Evolutionary conservation across 345 rosid species (phyloP).

Genomic region (Mallotus nudiflorus): DNA sequence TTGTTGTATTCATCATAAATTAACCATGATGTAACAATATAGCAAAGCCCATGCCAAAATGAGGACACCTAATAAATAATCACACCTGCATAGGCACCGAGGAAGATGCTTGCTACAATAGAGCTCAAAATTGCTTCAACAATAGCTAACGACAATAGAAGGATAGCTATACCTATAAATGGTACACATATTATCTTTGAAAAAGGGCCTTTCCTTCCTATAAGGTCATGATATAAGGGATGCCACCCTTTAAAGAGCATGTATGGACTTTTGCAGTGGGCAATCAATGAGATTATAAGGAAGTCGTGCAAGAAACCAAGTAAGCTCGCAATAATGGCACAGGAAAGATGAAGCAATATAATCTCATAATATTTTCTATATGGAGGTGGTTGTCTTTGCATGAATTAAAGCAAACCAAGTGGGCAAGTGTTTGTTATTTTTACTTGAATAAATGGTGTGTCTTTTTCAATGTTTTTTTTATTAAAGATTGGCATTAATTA

Average conservation of each 20-base stretch:
- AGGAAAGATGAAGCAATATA: constrained; percentile 70
- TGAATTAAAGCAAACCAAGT: no score
- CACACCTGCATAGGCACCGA: constrained; percentile 86
- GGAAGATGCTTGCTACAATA: constrained; percentile 64
- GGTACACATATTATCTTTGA: constrained; percentile 97
- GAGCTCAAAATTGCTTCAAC: constrained; percentile 83
- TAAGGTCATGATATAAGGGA: constrained; percentile 81
- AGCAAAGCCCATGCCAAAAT: constrained; percentile 84
- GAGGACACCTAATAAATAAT: constrained; percentile 89
- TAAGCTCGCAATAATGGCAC: constrained; percentile 58
- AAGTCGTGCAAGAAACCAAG: constrained; percentile 72
- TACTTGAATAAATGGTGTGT: no score
- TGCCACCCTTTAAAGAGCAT: constrained; percentile 98
- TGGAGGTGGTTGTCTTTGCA: constrained; percentile 39
- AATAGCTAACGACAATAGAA: constrained; percentile 97
- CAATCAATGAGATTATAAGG: constrained; percentile 63
- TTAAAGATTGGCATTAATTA: no score
- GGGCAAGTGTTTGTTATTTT: no score
- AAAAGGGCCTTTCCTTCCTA: constrained; percentile 97
- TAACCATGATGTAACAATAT: constrained; percentile 68
- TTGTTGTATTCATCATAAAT: constrained; percentile 92
- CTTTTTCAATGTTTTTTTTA: no score
- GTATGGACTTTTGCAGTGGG: constrained; percentile 79
- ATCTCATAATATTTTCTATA: constrained; percentile 76
- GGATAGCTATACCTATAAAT: constrained; percentile 85